Conservation (phyloP, 257 asterid species). For the Plantago ovata region DNA sequence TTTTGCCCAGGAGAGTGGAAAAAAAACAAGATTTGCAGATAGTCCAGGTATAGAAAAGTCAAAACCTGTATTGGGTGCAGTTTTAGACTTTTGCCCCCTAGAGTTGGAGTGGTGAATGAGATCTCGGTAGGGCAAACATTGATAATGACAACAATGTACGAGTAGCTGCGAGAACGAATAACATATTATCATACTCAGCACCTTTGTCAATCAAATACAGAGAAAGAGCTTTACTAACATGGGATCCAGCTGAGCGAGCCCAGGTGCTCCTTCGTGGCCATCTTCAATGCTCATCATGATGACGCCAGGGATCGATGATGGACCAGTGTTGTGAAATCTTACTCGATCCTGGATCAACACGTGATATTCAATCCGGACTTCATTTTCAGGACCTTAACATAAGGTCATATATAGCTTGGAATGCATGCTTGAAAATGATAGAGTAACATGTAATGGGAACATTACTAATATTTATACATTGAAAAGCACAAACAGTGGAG, state of each 20-base stretch:
- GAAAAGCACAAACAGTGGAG: not conserved
- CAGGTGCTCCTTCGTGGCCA: constrained; percentile 70
- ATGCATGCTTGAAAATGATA: too few species aligned
- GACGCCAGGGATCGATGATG: constrained; percentile 72
- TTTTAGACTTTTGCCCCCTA: constrained; percentile 52
- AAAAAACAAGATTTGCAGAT: not conserved
- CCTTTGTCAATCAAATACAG: constrained; percentile 12
- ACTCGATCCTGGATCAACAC: constrained; percentile 62
- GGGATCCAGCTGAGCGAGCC: constrained; percentile 70
- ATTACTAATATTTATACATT: not conserved
- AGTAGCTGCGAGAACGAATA: constrained; percentile 53
- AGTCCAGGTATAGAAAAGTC: not conserved
- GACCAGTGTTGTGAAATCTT: constrained; percentile 80
- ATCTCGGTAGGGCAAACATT: constrained; percentile 56
- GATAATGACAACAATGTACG: constrained; percentile 52
- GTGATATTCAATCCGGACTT: constrained; percentile 8
- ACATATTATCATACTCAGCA: constrained; percentile 11
- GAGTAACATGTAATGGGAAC: too few species aligned
- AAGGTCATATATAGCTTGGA: not conserved
- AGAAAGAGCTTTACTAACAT: constrained; percentile 36
- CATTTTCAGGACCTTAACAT: not conserved
- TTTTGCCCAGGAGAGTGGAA: too few species aligned
- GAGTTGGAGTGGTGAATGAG: constrained; percentile 46
- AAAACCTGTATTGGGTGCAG: constrained; percentile 85
- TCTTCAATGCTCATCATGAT: constrained; percentile 86